A percentile compares a stretch with the other conserved stretches of the same genome.
phyloP scores from a whole-genome alignment of 2,329 filamentous ascomycete genomes.

The Diaporthe ilicicola region DNA sequence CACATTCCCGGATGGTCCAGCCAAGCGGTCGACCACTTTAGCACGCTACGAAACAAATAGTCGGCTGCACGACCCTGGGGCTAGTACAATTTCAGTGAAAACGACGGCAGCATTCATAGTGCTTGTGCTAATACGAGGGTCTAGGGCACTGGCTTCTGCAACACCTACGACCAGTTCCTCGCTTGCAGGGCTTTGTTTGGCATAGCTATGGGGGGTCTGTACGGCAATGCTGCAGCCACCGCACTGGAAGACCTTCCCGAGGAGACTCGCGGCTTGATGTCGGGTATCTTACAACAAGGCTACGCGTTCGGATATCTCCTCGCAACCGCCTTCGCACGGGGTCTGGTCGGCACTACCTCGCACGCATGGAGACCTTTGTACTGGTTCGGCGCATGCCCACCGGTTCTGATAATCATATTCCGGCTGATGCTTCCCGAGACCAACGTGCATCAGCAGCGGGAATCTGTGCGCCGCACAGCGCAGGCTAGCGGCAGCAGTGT shows the following conservation, averaged over 20 bases:
- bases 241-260: conserved; percentile 78
- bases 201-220: conserved; percentile 82
- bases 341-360: conserved; percentile 76
- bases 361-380: conserved; percentile 86
- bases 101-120: not conserved
- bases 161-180: conserved; percentile 76
- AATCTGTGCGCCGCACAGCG: conserved; percentile 61
- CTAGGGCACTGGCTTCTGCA: conserved; percentile 71
- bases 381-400: conserved; percentile 88
- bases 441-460: conserved; percentile 72
- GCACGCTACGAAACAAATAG: not conserved
- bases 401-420: conserved; percentile 81
- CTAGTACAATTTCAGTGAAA: not conserved
- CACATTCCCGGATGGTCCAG: conserved; percentile 16
- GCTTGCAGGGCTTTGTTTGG: conserved; percentile 80
- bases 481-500: conserved; percentile 52
- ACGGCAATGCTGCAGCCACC: conserved; percentile 82
- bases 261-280: conserved; percentile 76
- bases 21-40: not conserved
- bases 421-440: conserved; percentile 84
- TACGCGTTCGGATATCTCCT: conserved; percentile 74
- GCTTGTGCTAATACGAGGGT: conserved; percentile 5
- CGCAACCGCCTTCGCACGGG: conserved; percentile 66
- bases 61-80: not conserved
- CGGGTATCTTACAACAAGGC: conserved; percentile 79